Evolutionary conservation across 2,329 filamentous ascomycete genomes (phyloP).

Genomic region (Colletotrichum sidae): DNA sequence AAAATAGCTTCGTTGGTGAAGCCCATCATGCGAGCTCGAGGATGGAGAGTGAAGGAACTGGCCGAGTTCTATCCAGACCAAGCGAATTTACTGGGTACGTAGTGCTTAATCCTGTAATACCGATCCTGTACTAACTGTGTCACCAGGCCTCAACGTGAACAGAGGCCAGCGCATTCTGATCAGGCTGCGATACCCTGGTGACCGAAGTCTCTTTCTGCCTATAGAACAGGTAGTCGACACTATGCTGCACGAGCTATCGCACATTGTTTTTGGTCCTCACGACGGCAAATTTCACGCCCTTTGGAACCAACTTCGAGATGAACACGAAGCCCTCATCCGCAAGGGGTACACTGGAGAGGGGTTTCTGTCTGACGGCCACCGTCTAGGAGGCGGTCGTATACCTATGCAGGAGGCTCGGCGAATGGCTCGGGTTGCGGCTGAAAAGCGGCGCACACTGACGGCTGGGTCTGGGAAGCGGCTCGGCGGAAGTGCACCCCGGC

Average conservation of each 20-base stretch:
- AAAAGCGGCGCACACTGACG: slow-evolving; percentile 71
- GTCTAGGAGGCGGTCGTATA: slow-evolving; percentile 76
- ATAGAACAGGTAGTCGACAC: slow-evolving; percentile 87
- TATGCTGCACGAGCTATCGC: slow-evolving; percentile 93
- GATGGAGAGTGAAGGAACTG: slow-evolving; percentile 83
- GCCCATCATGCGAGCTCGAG: slow-evolving; percentile 90
- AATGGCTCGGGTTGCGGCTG: slow-evolving; percentile 78
- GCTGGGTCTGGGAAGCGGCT: slow-evolving; percentile 77
- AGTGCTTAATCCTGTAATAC: too few relatives aligned
- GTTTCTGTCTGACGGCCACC: slow-evolving; percentile 81
- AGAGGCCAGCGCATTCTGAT: slow-evolving; percentile 83
- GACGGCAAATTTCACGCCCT: slow-evolving; percentile 84
- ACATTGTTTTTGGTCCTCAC: slow-evolving; percentile 87
- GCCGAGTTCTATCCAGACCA: slow-evolving; percentile 88
- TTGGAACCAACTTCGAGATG: slow-evolving; percentile 90
- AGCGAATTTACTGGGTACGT: slow-evolving; percentile 75
- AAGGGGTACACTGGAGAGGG: slow-evolving; percentile 94
- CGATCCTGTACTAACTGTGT: background rate
- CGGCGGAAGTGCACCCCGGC: slow-evolving; percentile 67
- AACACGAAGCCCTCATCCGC: slow-evolving; percentile 78
- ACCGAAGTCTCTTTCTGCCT: slow-evolving; percentile 81
- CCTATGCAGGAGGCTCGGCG: slow-evolving; percentile 79
- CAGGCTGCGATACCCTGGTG: slow-evolving; percentile 80
- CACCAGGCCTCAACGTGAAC: slow-evolving; percentile 79
- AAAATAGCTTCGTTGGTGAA: slow-evolving; percentile 91